A percentile compares a stretch with the other conserved stretches of the same genome.
phyloP scores from a whole-genome alignment of 2,329 filamentous ascomycete species.

The Zymoseptoria passerinii region DNA sequence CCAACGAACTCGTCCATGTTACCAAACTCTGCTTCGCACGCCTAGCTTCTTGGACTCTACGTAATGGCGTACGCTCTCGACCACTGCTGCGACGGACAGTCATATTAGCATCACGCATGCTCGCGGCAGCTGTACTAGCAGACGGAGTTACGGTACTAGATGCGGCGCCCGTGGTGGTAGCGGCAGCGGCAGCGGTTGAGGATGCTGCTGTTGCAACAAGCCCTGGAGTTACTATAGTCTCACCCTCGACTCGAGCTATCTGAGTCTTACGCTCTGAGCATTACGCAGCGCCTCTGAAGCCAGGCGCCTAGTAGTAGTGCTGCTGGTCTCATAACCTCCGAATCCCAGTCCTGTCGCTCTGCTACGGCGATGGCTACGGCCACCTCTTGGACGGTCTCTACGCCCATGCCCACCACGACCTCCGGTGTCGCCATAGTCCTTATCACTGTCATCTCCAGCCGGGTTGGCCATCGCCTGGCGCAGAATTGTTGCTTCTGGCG shows the following conservation, averaged over 20 bases:
- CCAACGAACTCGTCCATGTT: background rate
- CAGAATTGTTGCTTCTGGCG: background rate
- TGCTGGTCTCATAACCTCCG: no score
- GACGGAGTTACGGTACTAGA: background rate
- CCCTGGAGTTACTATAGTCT: no score
- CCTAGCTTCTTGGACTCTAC: background rate
- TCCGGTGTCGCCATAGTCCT: background rate
- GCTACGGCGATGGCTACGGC: background rate
- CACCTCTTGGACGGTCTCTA: background rate
- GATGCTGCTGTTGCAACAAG: no score
- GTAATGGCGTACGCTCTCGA: background rate
- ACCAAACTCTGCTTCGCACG: background rate
- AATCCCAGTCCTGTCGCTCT: background rate
- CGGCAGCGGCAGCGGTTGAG: no score
- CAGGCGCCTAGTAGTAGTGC: no score
- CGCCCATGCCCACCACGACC: background rate
- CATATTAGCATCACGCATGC: background rate
- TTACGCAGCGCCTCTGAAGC: no score
- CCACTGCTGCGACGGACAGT: background rate
- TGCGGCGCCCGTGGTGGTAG: no score
- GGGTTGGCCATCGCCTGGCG: background rate
- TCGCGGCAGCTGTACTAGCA: background rate
- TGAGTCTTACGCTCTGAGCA: no score
- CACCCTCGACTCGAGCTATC: background rate
- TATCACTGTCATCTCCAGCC: background rate